A percentile compares a stretch with the other conserved stretches of the same genome.
phyloP scores from a whole-genome alignment of 768 basidiomycete species.

The Boletus sp. region DNA sequence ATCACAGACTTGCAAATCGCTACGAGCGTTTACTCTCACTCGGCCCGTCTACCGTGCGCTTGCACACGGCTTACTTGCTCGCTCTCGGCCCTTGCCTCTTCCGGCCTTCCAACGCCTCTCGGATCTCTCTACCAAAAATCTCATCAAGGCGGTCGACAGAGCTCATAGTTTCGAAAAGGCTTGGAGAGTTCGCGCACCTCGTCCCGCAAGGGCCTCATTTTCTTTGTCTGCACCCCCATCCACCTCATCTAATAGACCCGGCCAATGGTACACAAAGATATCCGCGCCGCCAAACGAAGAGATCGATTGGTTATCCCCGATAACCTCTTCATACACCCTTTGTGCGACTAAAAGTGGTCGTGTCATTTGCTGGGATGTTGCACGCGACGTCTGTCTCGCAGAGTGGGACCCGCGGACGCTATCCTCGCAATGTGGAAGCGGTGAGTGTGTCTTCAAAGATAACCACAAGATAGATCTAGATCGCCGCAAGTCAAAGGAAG shows the following conservation, averaged over 20 bases:
- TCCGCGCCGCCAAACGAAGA: slow-evolving; percentile 65
- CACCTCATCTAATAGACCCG: slow-evolving; percentile 22
- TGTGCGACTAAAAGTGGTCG: slow-evolving; percentile 75
- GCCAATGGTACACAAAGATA: slow-evolving; percentile 66
- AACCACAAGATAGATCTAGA: slow-evolving; percentile 5
- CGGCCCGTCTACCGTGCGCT: slow-evolving; percentile 68
- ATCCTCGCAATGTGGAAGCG: background rate
- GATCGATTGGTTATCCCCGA: slow-evolving; percentile 75
- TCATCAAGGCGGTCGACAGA: slow-evolving; percentile 62
- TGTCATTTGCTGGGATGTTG: slow-evolving; percentile 77
- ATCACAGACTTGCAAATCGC: slow-evolving; percentile 57
- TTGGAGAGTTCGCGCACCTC: slow-evolving; percentile 60
- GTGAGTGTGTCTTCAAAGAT: slow-evolving; percentile 11
- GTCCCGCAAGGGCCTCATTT: slow-evolving; percentile 41
- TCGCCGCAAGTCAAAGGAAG: slow-evolving; percentile 7
- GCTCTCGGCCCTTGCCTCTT: slow-evolving; percentile 67
- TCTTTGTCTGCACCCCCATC: slow-evolving; percentile 25
- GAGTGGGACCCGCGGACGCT: slow-evolving; percentile 59
- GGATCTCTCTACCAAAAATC: slow-evolving; percentile 60
- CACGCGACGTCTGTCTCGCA: slow-evolving; percentile 56
- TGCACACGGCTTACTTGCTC: slow-evolving; percentile 57
- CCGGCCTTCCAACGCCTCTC: slow-evolving; percentile 67
- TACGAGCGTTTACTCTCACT: slow-evolving; percentile 60
- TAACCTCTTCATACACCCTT: slow-evolving; percentile 73
- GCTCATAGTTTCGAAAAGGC: slow-evolving; percentile 60